A percentile compares a stretch with the other conserved stretches of the same genome.
Conservation (phyloP, 2,329 filamentous ascomycete species). For the Diaporthe citri region DNA sequence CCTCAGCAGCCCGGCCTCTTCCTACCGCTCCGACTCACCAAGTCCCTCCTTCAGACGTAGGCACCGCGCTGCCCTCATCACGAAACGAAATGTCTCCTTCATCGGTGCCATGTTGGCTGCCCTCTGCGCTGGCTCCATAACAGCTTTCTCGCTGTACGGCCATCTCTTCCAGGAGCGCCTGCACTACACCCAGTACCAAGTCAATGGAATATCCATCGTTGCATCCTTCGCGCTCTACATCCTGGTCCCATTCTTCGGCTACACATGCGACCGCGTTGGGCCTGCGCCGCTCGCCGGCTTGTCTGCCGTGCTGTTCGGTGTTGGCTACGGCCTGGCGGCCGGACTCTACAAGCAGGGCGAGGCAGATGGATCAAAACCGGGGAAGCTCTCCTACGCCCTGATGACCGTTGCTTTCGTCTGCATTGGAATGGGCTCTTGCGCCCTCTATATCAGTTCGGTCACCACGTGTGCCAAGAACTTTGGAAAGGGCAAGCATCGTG, state of each 20-base stretch:
- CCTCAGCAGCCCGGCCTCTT: slow-evolving; percentile 38
- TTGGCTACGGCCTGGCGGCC: slow-evolving; percentile 87
- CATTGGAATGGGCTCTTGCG: slow-evolving; percentile 86
- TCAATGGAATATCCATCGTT: slow-evolving; percentile 90
- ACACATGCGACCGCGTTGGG: slow-evolving; percentile 89
- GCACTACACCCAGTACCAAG: slow-evolving; percentile 89
- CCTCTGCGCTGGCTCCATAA: slow-evolving; percentile 83
- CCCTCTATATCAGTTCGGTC: slow-evolving; percentile 91
- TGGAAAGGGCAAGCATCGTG: slow-evolving; percentile 87
- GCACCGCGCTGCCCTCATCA: slow-evolving; percentile 34
- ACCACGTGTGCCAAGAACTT: slow-evolving; percentile 99
- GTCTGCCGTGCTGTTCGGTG: slow-evolving; percentile 79
- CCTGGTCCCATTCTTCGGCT: slow-evolving; percentile 90
- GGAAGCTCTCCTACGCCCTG: slow-evolving; percentile 77
- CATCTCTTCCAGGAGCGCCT: slow-evolving; percentile 89
- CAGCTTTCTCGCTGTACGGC: slow-evolving; percentile 93
- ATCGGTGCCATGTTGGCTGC: slow-evolving; percentile 42
- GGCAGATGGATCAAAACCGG: slow-evolving; percentile 59
- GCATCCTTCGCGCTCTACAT: slow-evolving; percentile 92
- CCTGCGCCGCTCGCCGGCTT: slow-evolving; percentile 82
- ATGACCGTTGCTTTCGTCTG: slow-evolving; percentile 90
- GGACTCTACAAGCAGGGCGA: slow-evolving; percentile 73
- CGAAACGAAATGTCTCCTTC: slow-evolving; percentile 39
- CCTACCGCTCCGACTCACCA: slow-evolving; percentile 37
- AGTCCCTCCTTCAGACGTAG: slow-evolving; percentile 30